Evolutionary conservation across 2,329 filamentous ascomycete species (phyloP), one percentile per base, ranked within the genome.

Genomic region (Colletotrichum ledebouriae): DNA sequence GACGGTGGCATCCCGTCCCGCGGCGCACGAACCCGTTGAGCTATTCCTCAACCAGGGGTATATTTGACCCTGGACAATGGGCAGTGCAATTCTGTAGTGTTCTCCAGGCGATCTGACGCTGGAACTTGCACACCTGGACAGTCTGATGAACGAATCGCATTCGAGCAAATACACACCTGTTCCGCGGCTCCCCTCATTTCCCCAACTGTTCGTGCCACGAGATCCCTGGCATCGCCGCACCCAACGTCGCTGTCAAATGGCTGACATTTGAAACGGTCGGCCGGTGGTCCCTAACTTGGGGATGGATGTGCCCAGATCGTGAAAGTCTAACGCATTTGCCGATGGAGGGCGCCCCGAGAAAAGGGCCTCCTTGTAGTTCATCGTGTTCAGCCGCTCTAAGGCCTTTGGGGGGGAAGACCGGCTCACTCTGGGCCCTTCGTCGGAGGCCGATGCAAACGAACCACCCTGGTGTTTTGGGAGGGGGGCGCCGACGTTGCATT

Each of bases 231-330:
- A 52, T 15, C 33, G 47, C 49, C 50, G n/a, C 47, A 34, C 47
- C 52, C 29, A 63, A 67, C 59, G 52, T 37, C 59, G 39, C 63
- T 63, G 59, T 63, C 59, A 67, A 67, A 67, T 67, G 53, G 52
- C 37, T 67, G 59, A 63, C 59, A 63, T 42, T 52, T 57, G 37
- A 67, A 63, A 67, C 52, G 33, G 59, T 67, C 59, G 59, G 64
- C 39, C 25, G 29, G 15, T 46, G 15, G 37, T 46, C 37, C 50
- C 52, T 39, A 39, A 39, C 25, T 46, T 44, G 50, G 63, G 29
- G 17, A 57, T 22, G 33, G 64, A 67, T 63, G 44, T 58, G 37
- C 52, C 49, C 13, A 33, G 25, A 41, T 58, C 20, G 4, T 33
- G 12, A 58, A 57, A 53, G 25, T 67, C 20, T 58, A 67, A 57